These are phyloP conservation scores for Phycomyces nitens DNA, from an alignment of 192 early-diverging fungal genomes.

Conservation along the genomic window DNA sequence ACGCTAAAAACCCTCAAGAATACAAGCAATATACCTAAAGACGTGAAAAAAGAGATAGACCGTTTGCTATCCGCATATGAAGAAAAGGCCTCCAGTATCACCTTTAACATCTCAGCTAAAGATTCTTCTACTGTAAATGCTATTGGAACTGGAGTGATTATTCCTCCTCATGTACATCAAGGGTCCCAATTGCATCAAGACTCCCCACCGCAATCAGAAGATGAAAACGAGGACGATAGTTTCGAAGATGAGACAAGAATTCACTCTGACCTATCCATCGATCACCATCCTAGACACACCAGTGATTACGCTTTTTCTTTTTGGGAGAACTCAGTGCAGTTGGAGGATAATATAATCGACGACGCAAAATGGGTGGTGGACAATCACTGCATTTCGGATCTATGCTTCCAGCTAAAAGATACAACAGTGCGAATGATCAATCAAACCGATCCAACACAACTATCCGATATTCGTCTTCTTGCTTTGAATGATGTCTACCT, in stretches of 20 bases:
- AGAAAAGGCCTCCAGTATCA: background rate
- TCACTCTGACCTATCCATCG: slow-evolving; percentile 3
- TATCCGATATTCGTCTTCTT: slow-evolving; percentile 3
- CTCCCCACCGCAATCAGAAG: background rate
- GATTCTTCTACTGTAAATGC: slow-evolving; percentile 6
- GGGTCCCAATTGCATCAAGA: too few relatives aligned
- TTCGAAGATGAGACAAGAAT: background rate
- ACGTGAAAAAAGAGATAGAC: slow-evolving; percentile 8
- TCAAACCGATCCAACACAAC: background rate
- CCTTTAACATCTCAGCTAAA: slow-evolving; percentile 11
- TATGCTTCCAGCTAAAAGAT: slow-evolving; percentile 2
- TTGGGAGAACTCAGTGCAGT: background rate
- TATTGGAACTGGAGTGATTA: slow-evolving; percentile 3
- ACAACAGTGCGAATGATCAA: background rate
- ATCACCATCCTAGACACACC: slow-evolving; percentile 10
- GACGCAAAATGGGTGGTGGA: background rate
- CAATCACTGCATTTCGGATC: slow-evolving; percentile 1
- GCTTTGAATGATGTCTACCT: slow-evolving; percentile 5
- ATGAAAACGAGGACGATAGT: slow-evolving; percentile 7
- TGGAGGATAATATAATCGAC: background rate
- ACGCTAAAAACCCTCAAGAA: background rate
- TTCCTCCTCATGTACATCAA: background rate
- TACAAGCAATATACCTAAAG: background rate
- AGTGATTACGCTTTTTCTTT: slow-evolving; percentile 3
- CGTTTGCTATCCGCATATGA: background rate